These are phyloP conservation scores for Saccharomycopsis crataegensis DNA, from an alignment of 1,139 yeast genomes.

Conservation along the genomic window DNA sequence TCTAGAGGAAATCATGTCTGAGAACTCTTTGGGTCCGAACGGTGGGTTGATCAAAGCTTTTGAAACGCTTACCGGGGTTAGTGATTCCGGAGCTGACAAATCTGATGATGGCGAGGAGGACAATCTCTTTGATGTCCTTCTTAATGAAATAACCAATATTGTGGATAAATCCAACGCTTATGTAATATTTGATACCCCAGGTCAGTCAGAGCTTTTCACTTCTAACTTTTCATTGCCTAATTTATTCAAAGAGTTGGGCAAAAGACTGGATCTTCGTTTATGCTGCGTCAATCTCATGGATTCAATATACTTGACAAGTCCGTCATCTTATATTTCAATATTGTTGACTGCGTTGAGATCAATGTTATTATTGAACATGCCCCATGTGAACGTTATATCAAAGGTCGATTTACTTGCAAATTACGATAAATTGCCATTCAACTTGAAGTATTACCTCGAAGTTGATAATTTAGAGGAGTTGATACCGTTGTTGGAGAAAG, in stretches of 20 bases:
- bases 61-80: conserved; percentile 41
- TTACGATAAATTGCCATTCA: conserved; percentile 65
- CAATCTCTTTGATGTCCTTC: conserved; percentile 44
- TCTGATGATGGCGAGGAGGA: conserved; percentile 37
- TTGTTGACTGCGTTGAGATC: conserved; percentile 76
- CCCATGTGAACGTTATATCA: conserved; percentile 86
- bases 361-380: conserved; percentile 88
- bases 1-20: conserved; percentile 84
- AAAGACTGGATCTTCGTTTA: conserved; percentile 57
- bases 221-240: conserved; percentile 76
- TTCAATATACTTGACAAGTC: conserved; percentile 74
- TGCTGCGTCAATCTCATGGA: conserved; percentile 88
- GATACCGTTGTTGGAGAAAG: conserved; percentile 63
- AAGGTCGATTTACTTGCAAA: conserved; percentile 76
- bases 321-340: conserved; percentile 87
- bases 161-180: conserved; percentile 53
- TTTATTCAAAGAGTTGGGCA: conserved; percentile 66
- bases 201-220: conserved; percentile 93
- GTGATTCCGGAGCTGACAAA: conserved; percentile 23
- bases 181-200: conserved; percentile 92
- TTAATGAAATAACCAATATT: conserved; percentile 49
- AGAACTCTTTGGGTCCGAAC: conserved; percentile 80
- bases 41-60: conserved; percentile 91
- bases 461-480: conserved; percentile 75
- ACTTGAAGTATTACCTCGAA: conserved; percentile 81